Evolutionary conservation across 2,329 filamentous ascomycete species (phyloP).

Genomic region (Ophiosphaerella herpotricha): DNA sequence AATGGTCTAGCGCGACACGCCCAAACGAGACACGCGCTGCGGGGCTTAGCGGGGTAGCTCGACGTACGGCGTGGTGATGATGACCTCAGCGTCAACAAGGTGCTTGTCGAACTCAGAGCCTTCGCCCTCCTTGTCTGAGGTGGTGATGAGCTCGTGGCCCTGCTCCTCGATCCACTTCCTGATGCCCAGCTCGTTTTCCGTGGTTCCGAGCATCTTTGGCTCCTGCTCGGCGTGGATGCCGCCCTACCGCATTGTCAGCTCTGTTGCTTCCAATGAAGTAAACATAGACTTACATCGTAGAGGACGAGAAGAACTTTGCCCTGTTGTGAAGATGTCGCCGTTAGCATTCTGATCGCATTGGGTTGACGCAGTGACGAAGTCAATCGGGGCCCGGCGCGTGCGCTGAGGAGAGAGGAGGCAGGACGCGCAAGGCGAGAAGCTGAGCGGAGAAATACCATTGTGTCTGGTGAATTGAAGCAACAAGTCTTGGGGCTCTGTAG

Average conservation of each 20-base stretch:
- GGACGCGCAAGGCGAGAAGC: slow-evolving; percentile 62
- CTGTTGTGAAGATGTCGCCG: slow-evolving; percentile 71
- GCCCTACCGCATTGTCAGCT: slow-evolving; percentile 56
- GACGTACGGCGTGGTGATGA: slow-evolving; percentile 93
- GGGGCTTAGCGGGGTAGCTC: slow-evolving; percentile 42
- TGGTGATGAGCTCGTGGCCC: slow-evolving; percentile 95
- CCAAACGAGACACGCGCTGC: slow-evolving; percentile 16
- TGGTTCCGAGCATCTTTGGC: slow-evolving; percentile 87
- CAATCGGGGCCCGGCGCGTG: slow-evolving; percentile 48
- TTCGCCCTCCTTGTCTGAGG: slow-evolving; percentile 95
- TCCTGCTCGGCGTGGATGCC: slow-evolving; percentile 86
- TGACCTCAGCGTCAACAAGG: slow-evolving; percentile 94
- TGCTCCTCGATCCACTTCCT: slow-evolving; percentile 97
- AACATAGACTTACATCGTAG: slow-evolving; percentile 73
- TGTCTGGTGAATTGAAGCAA: slow-evolving; percentile 41
- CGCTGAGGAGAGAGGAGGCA: slow-evolving; percentile 57
- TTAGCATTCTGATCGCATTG: slow-evolving; percentile 64
- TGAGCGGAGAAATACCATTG: slow-evolving; percentile 66
- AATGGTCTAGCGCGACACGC: slow-evolving; percentile 14
- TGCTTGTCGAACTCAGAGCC: slow-evolving; percentile 94
- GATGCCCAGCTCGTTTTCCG: slow-evolving; percentile 96
- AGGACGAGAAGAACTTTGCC: slow-evolving; percentile 94
- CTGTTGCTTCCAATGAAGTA: slow-evolving; percentile 8
- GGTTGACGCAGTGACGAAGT: slow-evolving; percentile 52
- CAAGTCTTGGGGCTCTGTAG: slow-evolving; percentile 19